Evolutionary conservation across 2,329 filamentous ascomycete genomes (phyloP), one percentile per base, ranked within the genome.

Genomic region (Fusarium gaditjirri): DNA sequence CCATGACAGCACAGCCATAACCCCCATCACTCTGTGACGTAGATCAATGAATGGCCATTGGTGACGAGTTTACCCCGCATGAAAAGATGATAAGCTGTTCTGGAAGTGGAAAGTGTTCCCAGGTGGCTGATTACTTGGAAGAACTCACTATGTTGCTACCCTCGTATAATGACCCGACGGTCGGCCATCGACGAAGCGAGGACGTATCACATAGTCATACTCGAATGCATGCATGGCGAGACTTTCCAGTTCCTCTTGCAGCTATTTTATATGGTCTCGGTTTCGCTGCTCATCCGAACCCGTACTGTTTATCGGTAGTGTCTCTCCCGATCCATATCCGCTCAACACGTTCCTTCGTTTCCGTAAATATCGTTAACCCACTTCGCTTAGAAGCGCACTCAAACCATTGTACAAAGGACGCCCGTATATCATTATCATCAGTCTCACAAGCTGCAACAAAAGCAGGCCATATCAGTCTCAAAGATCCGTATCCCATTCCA

Each of bases 391-490:
- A 49, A 17, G 55, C 61, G 14, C 47, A 47, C 3, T 66, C 68
- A 27, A 73, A 74, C 71, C 71, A 74, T 4, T 12, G 23, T 4
- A 13, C 19, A 23, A 74, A 72, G 0, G 53, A 68, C 4, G 5
- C 50, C 2, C 71, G 13, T 8, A 66, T 41, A 21, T 41, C 25
- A 12, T 11, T 0, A 36, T 73, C 64, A 3, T 66, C 47, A 3
- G 71, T 47, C 9, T 73, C 71, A 29, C 60, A 65, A 3, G 64
- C 71, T 1, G 71, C 68, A 4, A 74, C 62, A 17, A 65, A 73
- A 0, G 71, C 71, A 27, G 71, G 71, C 71, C 71, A 73, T 5
- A 72, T 66, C 9, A 73, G 14, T 10, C 71, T 52, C 38, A 74
- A 25, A 10, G 71, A 68, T 0, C 71, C 71, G 3, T 69, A 73